Base-by-base conservation (phyloP, 1,284 basidiomycete genomes). In the Malassezia pachydermatis region DNA sequence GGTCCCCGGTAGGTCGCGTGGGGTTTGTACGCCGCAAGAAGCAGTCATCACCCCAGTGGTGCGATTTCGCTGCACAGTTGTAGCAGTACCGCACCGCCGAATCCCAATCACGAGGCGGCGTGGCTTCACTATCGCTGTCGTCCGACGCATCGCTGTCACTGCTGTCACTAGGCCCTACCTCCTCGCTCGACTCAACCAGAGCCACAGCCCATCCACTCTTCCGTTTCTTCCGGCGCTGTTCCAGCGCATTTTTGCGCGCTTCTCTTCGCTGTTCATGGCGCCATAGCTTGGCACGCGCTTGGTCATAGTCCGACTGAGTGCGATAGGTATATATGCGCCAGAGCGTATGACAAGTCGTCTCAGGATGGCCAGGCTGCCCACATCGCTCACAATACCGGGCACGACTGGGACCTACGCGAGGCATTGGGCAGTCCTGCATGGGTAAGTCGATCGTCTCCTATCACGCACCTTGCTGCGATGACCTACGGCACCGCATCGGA, bases 21-120 rank as follows among this genome's bases (percentile, higher is more conserved):
- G 73, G 69, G 11, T 75, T 75, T 54, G 76, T 78, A 2, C 78
- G 74, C 2, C 77, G 65, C 30, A 77, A 76, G 23, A 78, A 72
- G 59, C 88, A 92, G 67, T 90, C 88, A 67, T 92, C 88, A 36
- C 88, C 88, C 67, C 85, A 80, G 72, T 94, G 88, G 27, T 60
- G 60, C 4, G 84, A 86, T 41, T 73, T 72, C 27, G 74, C 73
- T 22, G 84, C 86, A 63, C 88, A 94, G 64, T 88, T 88, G 74
- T 89, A 89, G 72, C 88, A 94, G 82, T 83, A 88, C 51, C 79
- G 20, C 30, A 38, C 29, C 46, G 48, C 57, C 4, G 62, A 55
- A 30, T 62, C 60, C 42, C 57, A 62, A 5, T 49, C 44, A 22
- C 34, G 22, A 0, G 41, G 16, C 8, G 58, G 56, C 43, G 29